Base-by-base conservation (phyloP, 2,329 filamentous ascomycete genomes). In the Cladosporium sp. region DNA sequence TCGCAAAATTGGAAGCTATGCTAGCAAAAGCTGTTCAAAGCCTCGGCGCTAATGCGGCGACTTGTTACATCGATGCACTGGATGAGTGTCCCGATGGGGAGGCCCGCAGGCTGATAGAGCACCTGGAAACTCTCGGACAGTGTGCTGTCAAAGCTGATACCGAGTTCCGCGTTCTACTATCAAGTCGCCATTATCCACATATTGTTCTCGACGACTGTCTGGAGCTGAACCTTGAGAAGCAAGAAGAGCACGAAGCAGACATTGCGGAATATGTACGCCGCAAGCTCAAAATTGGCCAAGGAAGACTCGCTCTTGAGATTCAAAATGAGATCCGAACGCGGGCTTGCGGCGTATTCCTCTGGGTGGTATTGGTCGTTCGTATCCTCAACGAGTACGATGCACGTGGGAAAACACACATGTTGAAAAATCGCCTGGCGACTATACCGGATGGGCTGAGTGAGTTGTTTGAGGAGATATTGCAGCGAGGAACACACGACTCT, bases 401-500 rank as follows among this genome's bases (percentile, higher is more conserved):
- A 8, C 30, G 68, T 3, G 74, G 79, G 23, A 69, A 72, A 0
- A 67, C 78, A 0, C 67, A 74, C 25, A 67, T 65, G 0, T 63
- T 83, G 4, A 68, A 70, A 23, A 66, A 73, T 63, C 74, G 71
- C 64, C 72, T 84, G 1, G 25, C 70, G 8, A 76, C 81, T 30
- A 76, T 82, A 34, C 82, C 81, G 0, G 58, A 60, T 7, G 75
- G 76, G 0, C 73, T 89, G 0, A 70, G 77, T 39, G 75, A 82
- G 0, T 69, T 89, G 0, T 88, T 89, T 66, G 76, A 75, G 2
- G 74, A 84, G 18, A 83, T 88, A 0, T 13, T 64, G 14, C 64
- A 88, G 0, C 77, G 84, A 18, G 85, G 89, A 60, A 21, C 63
- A 0, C 43, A 76, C 0, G 77, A 85, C 5, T 73, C 74, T 56